Evolutionary conservation across 768 basidiomycete species (phyloP).

Genomic region (Lentinus tigrinus): DNA sequence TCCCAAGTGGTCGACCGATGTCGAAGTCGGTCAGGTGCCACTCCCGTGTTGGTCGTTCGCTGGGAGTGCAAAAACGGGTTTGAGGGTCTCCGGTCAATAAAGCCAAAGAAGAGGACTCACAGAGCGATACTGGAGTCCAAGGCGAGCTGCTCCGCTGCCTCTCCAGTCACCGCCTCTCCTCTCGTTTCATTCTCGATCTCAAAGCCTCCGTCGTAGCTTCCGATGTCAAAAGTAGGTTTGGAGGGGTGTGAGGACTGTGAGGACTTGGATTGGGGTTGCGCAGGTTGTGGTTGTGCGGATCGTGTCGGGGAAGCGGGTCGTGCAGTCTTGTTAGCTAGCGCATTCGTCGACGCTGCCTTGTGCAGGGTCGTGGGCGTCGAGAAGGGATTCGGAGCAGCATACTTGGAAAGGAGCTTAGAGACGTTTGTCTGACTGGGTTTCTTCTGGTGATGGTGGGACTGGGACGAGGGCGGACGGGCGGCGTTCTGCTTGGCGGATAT

Average conservation of each 20-base stretch:
- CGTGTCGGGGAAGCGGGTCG: constrained; percentile 32
- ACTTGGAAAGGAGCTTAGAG: constrained; percentile 73
- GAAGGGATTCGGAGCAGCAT: constrained; percentile 59
- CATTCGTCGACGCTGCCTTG: constrained; percentile 20
- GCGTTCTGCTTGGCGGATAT: constrained; percentile 50
- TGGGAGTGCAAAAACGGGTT: constrained; percentile 28
- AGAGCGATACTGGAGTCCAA: constrained; percentile 77
- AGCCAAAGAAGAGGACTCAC: constrained; percentile 42
- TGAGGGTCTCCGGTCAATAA: neutral
- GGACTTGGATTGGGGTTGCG: constrained; percentile 8
- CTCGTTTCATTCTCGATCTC: constrained; percentile 83
- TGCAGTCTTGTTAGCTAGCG: constrained; percentile 15
- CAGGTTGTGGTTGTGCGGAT: constrained; percentile 1
- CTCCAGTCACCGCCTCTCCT: constrained; percentile 71
- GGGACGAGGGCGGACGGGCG: constrained; percentile 32
- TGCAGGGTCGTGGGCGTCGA: constrained; percentile 19
- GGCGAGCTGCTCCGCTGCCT: constrained; percentile 78
- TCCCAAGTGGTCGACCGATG: constrained; percentile 95
- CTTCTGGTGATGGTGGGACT: constrained; percentile 49
- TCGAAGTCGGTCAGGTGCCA: constrained; percentile 88
- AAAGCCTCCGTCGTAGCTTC: constrained; percentile 95
- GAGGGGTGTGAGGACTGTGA: constrained; percentile 15
- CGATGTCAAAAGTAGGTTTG: constrained; percentile 61
- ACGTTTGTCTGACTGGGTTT: constrained; percentile 60
- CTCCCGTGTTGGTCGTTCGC: constrained; percentile 73